phyloP scores from a whole-genome alignment of 495 filamentous ascomycete species.

The Hypoxylon fragiforme region DNA sequence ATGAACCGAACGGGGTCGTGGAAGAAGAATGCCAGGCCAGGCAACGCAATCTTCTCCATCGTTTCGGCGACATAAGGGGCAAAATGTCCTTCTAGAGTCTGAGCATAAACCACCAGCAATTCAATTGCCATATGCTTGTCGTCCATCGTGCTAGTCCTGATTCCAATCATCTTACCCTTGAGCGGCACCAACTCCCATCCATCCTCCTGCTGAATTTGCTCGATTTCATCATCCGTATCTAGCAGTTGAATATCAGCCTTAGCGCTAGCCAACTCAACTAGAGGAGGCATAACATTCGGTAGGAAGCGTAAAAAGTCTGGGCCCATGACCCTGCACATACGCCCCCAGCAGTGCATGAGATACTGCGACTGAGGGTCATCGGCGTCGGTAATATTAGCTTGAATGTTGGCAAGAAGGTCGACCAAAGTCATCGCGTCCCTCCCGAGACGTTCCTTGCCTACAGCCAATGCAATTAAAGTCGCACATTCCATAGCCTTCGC shows the following conservation, averaged over 20 bases:
- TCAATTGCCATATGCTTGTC: conserved; percentile 99
- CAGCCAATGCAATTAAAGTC: conserved; percentile 92
- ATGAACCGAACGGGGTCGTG: conserved; percentile 96
- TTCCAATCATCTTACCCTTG: conserved; percentile 96
- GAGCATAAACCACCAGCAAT: conserved; percentile 93
- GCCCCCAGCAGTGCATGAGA: conserved; percentile 97
- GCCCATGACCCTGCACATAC: conserved; percentile 95
- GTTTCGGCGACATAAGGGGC: conserved; percentile 89
- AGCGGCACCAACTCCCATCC: conserved; percentile 98
- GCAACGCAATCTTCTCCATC: conserved; percentile 94
- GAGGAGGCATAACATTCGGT: conserved; percentile 88
- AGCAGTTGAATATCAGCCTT: conserved; percentile 97
- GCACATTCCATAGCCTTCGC: conserved; percentile 99
- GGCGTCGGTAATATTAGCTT: conserved; percentile 82
- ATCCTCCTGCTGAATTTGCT: conserved; percentile 90
- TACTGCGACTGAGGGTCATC: conserved; percentile 98
- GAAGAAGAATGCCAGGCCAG: conserved; percentile 97
- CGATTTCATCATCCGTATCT: conserved; percentile 93
- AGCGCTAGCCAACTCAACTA: conserved; percentile 86
- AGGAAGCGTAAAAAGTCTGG: conserved; percentile 91
- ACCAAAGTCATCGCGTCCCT: conserved; percentile 83
- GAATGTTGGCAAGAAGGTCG: conserved; percentile 81
- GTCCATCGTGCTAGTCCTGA: conserved; percentile 93
- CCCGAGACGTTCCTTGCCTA: conserved; percentile 90
- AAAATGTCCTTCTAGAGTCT: conserved; percentile 88